A percentile compares a stretch with the other conserved stretches of the same genome.
Evolutionary conservation across 2,329 filamentous ascomycete genomes (phyloP).

Genomic region (Macroventuria anomochaeta): DNA sequence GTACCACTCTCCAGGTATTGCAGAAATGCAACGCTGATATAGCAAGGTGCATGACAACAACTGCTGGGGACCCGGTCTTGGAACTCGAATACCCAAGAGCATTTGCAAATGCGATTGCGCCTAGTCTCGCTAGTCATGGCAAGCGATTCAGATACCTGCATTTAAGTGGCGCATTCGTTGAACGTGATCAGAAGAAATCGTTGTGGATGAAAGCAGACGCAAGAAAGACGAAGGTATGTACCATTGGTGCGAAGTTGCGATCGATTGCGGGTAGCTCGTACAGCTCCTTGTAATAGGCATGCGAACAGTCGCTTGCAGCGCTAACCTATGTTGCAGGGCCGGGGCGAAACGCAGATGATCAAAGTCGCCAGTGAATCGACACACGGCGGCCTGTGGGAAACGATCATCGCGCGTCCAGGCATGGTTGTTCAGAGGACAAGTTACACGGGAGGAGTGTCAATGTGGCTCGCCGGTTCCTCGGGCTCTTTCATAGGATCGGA

Average conservation of each 20-base stretch:
- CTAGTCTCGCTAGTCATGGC: slow-evolving; percentile 6
- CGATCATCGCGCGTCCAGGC: slow-evolving; percentile 23
- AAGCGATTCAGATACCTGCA: slow-evolving; percentile 27
- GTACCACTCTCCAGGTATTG: slow-evolving; percentile 4
- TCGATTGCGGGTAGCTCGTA: neutral
- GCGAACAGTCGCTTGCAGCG: neutral
- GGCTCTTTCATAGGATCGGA: slow-evolving; percentile 27
- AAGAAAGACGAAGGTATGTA: slow-evolving; percentile 21
- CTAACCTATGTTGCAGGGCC: slow-evolving; percentile 10
- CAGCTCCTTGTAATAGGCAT: neutral
- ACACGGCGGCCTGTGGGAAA: slow-evolving; percentile 21
- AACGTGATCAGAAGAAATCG: slow-evolving; percentile 20
- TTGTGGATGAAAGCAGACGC: slow-evolving; percentile 20
- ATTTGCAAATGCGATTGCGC: slow-evolving; percentile 22
- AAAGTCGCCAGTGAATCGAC: slow-evolving; percentile 15
- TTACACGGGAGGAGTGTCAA: slow-evolving; percentile 14
- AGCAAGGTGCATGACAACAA: slow-evolving; percentile 27
- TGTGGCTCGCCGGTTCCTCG: slow-evolving; percentile 20
- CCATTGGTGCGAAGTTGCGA: neutral
- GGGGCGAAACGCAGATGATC: slow-evolving; percentile 24
- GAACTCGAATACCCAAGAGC: slow-evolving; percentile 22
- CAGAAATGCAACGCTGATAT: slow-evolving; percentile 11
- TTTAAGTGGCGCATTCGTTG: slow-evolving; percentile 17
- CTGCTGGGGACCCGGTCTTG: slow-evolving; percentile 19
- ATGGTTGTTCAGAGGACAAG: slow-evolving; percentile 18